Base-by-base conservation (phyloP, 371 early-diverging fungal genomes). In the Homolaphlyctis polyrhiza region DNA sequence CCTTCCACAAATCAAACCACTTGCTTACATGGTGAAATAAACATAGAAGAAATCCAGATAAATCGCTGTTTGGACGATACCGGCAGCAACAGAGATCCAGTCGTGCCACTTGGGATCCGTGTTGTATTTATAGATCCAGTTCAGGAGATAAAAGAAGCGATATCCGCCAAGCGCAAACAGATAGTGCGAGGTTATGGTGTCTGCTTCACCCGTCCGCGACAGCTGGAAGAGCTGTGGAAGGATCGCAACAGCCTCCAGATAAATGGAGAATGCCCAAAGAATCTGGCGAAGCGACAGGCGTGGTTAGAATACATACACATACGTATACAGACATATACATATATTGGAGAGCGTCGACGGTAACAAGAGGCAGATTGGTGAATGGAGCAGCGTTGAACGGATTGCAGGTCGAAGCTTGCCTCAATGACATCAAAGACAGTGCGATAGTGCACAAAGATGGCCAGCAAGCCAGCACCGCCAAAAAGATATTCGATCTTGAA, bases 31-130 rank as follows among this genome's bases (percentile, higher is more conserved):
- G 65, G 89, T 90, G 66, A 95, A 91, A 80, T 99, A 99, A 45
- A 98, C 87, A 65, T 92, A 94, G 80, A 99, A 98, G 74, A 99
- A 99, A 78, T 99, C 99, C 68, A 85, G 85, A 75, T 98, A 99
- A 1, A 99, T 77, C 16, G 87, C 90, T 0, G 99, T 97, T 76
- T 99, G 99, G 27, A 99, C 78, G 21, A 94, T 65, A 50, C 98
- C 97, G 4, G 95, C 86, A 13, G 92, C 65, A 66, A 93, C 85
- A 35, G 93, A 86, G 60, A 95, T 80, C 83, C 85, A 85, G 58
- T 83, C 80, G 45, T 83, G 79, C 16, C 62, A 59, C 61, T 89
- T 76, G 47, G 73, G 75, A 64, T 95, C 95, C 18, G 81, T 74
- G 45, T 78, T 69, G 74, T 88, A 94, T 32, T 96, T 89, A 67